These are phyloP conservation scores for Debaryomyces castellii DNA, from an alignment of 805 yeast species.

Conservation along the genomic window DNA sequence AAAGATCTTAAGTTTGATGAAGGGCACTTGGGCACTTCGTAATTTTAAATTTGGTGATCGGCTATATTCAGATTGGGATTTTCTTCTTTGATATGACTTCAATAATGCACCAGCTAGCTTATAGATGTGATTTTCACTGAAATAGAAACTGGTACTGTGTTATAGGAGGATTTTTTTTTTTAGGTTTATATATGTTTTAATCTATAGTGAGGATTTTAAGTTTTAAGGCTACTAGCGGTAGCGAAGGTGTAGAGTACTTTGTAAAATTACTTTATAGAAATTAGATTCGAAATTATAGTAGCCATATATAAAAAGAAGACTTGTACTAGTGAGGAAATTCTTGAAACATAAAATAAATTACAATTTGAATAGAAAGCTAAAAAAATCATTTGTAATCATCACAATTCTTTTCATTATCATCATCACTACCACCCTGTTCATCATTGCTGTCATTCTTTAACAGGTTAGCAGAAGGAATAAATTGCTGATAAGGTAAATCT, in stretches of 20 bases:
- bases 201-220: background rate
- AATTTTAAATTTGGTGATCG: background rate
- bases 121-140: no score
- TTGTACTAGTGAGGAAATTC: no score
- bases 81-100: background rate
- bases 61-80: background rate
- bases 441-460: slow-evolving; percentile 5
- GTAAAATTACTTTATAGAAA: background rate
- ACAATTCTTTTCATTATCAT: slow-evolving; percentile 1
- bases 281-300: background rate
- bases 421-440: background rate
- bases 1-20: slow-evolving; percentile 64
- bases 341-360: background rate
- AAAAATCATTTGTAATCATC: slow-evolving; percentile 1
- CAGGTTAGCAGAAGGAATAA: slow-evolving; percentile 11
- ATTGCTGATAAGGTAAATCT: slow-evolving; percentile 15
- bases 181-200: background rate
- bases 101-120: background rate
- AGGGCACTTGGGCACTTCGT: background rate
- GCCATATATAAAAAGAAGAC: background rate
- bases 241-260: no score
- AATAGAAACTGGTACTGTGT: background rate
- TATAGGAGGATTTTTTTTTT: background rate
- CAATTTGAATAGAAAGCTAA: background rate
- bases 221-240: background rate